These are phyloP conservation scores for Zymoseptoria tritici DNA, from an alignment of 2,329 filamentous ascomycete species.

Conservation along the genomic window DNA sequence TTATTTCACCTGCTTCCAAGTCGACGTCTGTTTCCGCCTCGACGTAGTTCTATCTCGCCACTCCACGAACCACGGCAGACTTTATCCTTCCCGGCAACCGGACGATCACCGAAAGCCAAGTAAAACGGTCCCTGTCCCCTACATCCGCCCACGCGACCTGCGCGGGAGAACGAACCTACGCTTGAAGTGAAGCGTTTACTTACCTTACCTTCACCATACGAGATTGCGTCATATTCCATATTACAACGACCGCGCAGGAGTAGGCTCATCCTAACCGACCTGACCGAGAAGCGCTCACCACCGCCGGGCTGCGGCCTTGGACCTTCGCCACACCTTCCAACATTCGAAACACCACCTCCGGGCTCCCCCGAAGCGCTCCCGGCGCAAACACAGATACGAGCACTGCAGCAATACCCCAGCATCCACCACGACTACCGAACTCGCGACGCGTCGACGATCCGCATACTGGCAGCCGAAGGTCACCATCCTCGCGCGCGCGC, in stretches of 20 bases:
- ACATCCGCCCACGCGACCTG: not conserved
- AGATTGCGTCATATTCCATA: conserved; percentile 1
- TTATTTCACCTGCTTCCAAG: not conserved
- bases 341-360: not conserved
- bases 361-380: not conserved
- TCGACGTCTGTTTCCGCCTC: not conserved
- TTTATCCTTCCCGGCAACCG: not conserved
- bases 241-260: not conserved
- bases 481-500: conserved; percentile 1
- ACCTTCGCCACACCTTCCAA: not conserved
- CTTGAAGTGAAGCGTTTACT: not conserved
- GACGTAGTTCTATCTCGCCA: not conserved
- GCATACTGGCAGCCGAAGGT: not conserved
- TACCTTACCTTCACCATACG: not conserved
- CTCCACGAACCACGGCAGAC: not conserved
- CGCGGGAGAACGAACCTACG: not conserved
- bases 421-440: not conserved
- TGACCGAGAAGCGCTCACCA: not conserved
- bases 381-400: not conserved
- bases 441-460: not conserved
- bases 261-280: not conserved
- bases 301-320: not conserved
- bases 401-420: not conserved
- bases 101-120: not conserved
- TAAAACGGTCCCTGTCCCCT: not conserved